Percentiles rank a stretch among this genome's conserved stretches.
phyloP scores from a whole-genome alignment of 768 basidiomycete species.

The Hypholoma sublateritium region DNA sequence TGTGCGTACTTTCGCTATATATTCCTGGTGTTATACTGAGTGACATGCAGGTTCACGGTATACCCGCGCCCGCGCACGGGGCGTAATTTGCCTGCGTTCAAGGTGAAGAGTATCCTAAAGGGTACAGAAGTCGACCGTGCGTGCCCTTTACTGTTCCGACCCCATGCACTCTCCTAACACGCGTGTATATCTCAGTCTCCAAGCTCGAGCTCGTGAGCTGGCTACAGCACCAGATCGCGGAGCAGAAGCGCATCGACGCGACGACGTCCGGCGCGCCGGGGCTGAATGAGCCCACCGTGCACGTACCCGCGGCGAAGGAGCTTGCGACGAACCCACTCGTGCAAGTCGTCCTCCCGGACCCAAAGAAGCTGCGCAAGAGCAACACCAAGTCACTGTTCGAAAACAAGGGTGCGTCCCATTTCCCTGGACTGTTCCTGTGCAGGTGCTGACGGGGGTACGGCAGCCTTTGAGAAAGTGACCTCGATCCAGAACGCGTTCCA shows the following conservation, averaged over 20 bases:
- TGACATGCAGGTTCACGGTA: conserved; percentile 36
- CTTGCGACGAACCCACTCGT: conserved; percentile 41
- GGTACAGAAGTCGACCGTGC: conserved; percentile 74
- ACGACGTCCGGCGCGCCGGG: conserved; percentile 57
- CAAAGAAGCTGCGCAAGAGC: conserved; percentile 71
- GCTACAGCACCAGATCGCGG: conserved; percentile 75
- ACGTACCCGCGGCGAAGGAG: conserved; percentile 39
- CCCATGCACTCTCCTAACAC: neutral
- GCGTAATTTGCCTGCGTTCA: conserved; percentile 69
- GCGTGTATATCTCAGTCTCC: conserved; percentile 31
- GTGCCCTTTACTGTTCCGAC: conserved; percentile 17
- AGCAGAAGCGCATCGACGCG: conserved; percentile 75
- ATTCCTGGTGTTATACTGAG: neutral
- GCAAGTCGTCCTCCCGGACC: conserved; percentile 69
- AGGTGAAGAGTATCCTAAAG: conserved; percentile 79
- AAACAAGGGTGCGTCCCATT: conserved; percentile 54
- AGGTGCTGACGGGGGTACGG: neutral
- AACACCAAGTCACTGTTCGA: conserved; percentile 65
- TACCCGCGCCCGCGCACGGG: conserved; percentile 51
- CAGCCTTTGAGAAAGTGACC: conserved; percentile 64
- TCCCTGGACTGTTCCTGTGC: neutral
- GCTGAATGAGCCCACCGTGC: conserved; percentile 34
- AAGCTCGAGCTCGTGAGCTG: conserved; percentile 71
- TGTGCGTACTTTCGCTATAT: conserved; percentile 45
- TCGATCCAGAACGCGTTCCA: conserved; percentile 61